Evolutionary conservation across 1,284 basidiomycete species (phyloP).

Genomic region (Ganoderma sinense): DNA sequence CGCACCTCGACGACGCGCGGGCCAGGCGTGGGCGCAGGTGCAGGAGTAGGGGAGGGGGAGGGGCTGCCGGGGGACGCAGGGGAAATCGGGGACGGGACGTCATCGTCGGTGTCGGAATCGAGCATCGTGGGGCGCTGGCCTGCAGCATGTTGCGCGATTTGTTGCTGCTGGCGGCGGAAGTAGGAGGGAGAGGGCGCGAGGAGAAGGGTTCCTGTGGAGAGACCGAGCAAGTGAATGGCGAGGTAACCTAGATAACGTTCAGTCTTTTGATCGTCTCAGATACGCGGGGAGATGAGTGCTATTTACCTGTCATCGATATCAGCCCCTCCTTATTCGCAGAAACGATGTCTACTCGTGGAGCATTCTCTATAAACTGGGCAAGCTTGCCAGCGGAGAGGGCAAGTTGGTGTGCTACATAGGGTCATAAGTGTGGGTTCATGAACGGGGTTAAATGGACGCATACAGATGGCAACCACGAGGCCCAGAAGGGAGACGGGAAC

Average conservation of each 20-base stretch:
- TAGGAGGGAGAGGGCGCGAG: constrained; percentile 81
- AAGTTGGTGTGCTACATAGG: constrained; percentile 70
- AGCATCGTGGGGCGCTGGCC: constrained; percentile 28
- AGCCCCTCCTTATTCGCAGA: constrained; percentile 95
- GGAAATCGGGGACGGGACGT: constrained; percentile 2
- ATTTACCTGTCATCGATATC: constrained; percentile 76
- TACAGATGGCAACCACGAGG: constrained; percentile 59
- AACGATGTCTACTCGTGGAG: constrained; percentile 68
- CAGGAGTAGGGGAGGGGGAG: neutral
- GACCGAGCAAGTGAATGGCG: constrained; percentile 87
- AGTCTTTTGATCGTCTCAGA: neutral
- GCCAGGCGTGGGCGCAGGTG: neutral
- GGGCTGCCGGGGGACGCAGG: constrained; percentile 3
- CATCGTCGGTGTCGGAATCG: constrained; percentile 36
- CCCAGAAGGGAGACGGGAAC: constrained; percentile 73
- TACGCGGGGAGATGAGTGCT: neutral
- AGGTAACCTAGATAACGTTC: constrained; percentile 78
- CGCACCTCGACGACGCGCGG: constrained; percentile 21
- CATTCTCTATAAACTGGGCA: constrained; percentile 70
- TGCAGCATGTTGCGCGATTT: constrained; percentile 19
- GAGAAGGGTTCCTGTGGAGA: constrained; percentile 83
- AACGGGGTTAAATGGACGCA: neutral
- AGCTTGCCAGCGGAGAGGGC: constrained; percentile 63
- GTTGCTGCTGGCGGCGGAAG: constrained; percentile 54
- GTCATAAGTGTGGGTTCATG: neutral